Conservation (phyloP, 495 filamentous ascomycete species). For the Penicillium dipodomyicola region DNA sequence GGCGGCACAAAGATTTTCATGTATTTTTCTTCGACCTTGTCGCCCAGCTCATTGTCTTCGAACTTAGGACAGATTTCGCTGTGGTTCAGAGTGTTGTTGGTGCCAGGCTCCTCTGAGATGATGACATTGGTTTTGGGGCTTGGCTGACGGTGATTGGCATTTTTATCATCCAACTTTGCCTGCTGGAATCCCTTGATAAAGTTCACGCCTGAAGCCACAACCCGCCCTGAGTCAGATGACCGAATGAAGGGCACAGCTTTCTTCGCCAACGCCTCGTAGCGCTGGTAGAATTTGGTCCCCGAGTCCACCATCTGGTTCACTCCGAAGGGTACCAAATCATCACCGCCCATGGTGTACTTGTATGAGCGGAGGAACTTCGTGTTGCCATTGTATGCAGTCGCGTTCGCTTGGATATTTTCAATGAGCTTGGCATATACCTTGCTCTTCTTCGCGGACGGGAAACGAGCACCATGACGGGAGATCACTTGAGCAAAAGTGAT, state of each 20-base stretch:
- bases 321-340: conserved; percentile 72
- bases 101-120: conserved; percentile 59
- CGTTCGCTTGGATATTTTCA: conserved; percentile 56
- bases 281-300: conserved; percentile 67
- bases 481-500: conserved; percentile 77
- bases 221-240: conserved; percentile 65
- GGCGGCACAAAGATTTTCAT: conserved; percentile 55
- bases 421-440: conserved; percentile 55
- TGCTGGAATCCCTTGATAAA: conserved; percentile 70
- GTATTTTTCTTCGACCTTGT: conserved; percentile 52
- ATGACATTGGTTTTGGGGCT: conserved; percentile 58
- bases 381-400: conserved; percentile 52
- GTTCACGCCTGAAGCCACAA: conserved; percentile 68
- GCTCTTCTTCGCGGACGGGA: conserved; percentile 66
- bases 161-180: conserved; percentile 48
- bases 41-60: conserved; percentile 44
- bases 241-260: conserved; percentile 66
- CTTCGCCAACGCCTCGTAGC: conserved; percentile 59
- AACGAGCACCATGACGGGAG: conserved; percentile 79
- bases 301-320: conserved; percentile 71
- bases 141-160: conserved; percentile 28
- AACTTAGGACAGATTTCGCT: conserved; percentile 61
- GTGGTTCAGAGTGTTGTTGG: conserved; percentile 78
- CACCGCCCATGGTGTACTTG: conserved; percentile 68
- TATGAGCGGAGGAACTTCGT: conserved; percentile 66